These are phyloP conservation scores for Leccinum pachyderme DNA, from an alignment of 1,284 basidiomycete genomes.

Conservation along the genomic window DNA sequence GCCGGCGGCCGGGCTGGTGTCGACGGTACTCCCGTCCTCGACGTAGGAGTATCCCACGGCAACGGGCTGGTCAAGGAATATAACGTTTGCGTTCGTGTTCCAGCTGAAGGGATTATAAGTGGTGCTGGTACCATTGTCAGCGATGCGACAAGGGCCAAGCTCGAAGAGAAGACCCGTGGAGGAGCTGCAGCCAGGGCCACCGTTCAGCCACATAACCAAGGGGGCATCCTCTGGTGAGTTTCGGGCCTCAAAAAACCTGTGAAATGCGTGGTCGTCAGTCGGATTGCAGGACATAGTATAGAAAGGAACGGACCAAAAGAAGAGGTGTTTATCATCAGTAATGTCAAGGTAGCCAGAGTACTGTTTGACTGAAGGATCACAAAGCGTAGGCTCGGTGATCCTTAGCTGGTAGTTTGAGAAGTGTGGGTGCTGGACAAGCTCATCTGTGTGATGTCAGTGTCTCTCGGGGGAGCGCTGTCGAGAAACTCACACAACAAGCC, in stretches of 20 bases:
- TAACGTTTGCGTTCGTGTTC: slow-evolving; percentile 62
- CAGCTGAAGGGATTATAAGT: slow-evolving; percentile 76
- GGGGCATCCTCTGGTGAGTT: slow-evolving; percentile 73
- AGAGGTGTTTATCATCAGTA: slow-evolving; percentile 80
- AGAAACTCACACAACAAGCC: slow-evolving; percentile 54
- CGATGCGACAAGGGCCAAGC: slow-evolving; percentile 81
- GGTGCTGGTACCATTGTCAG: slow-evolving; percentile 66
- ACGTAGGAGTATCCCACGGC: slow-evolving; percentile 90
- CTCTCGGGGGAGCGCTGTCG: neutral
- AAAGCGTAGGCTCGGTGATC: slow-evolving; percentile 71
- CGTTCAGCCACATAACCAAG: slow-evolving; percentile 87
- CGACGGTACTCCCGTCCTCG: slow-evolving; percentile 66
- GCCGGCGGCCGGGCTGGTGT: slow-evolving; percentile 71
- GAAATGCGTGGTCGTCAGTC: slow-evolving; percentile 26
- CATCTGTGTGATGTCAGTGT: slow-evolving; percentile 46
- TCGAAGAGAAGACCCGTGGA: slow-evolving; percentile 82
- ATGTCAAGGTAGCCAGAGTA: slow-evolving; percentile 91
- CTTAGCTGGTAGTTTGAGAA: slow-evolving; percentile 72
- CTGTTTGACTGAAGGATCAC: slow-evolving; percentile 82
- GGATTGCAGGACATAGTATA: neutral
- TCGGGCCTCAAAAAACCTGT: slow-evolving; percentile 84
- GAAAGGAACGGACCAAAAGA: slow-evolving; percentile 67
- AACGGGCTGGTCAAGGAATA: slow-evolving; percentile 88
- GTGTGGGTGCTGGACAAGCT: slow-evolving; percentile 70
- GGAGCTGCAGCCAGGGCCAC: slow-evolving; percentile 79